A percentile compares a stretch with the other conserved stretches of the same genome.
Conservation (phyloP, 139 green algal genomes). For the Chlorella vulgaris region DNA sequence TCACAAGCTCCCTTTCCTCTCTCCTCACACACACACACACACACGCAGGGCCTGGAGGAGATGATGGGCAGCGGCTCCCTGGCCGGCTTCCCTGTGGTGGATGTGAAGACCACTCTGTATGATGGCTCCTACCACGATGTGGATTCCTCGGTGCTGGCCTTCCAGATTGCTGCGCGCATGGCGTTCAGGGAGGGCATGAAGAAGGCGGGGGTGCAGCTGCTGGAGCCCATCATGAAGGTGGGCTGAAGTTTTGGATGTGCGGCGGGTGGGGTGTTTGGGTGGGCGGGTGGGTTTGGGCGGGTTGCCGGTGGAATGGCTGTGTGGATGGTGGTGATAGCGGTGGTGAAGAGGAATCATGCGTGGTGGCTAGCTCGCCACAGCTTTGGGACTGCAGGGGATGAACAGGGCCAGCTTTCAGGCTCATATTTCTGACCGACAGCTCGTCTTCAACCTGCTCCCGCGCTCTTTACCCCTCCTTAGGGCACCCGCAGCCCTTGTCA, state of each 20-base stretch:
- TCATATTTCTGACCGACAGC: no score
- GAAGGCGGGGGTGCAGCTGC: conserved; percentile 87
- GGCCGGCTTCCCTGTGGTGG: conserved; percentile 96
- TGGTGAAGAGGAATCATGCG: no score
- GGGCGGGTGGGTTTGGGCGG: background rate
- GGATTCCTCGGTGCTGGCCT: conserved; percentile 96
- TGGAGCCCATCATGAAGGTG: conserved; percentile 98
- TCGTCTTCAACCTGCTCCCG: no score
- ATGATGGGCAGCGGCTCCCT: conserved; percentile 91
- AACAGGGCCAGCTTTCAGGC: no score
- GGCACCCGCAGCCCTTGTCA: no score
- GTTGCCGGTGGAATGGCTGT: background rate
- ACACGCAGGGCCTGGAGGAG: conserved; percentile 90
- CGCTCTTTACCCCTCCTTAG: no score
- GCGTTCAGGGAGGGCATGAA: conserved; percentile 88
- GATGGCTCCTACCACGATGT: conserved; percentile 99
- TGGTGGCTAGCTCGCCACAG: no score
- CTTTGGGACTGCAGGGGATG: no score
- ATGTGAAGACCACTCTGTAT: conserved; percentile 84
- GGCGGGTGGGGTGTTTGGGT: background rate
- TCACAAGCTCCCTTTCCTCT: no score
- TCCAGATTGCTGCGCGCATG: conserved; percentile 94
- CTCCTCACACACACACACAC: no score
- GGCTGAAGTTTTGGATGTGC: no score
- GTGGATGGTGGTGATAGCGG: background rate